Conservation (phyloP, 2,329 filamentous ascomycete species). For the Orbilia javanica region DNA sequence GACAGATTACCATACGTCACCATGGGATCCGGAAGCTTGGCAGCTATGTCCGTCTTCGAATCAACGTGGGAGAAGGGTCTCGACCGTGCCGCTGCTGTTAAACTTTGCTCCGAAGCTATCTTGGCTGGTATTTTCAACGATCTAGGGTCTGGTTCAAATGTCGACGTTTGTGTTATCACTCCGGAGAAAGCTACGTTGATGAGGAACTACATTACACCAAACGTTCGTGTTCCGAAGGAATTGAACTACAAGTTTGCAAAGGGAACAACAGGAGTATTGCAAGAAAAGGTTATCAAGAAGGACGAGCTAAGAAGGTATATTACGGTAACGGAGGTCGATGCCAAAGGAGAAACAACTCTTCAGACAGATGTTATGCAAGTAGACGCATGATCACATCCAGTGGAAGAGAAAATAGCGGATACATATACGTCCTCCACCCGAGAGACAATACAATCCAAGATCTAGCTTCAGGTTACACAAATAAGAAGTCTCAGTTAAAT, state of each 20-base stretch:
- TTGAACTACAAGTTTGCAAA: conserved; percentile 90
- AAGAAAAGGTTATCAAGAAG: conserved; percentile 95
- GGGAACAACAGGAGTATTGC: conserved; percentile 94
- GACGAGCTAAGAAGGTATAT: conserved; percentile 95
- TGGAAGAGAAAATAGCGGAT: background rate
- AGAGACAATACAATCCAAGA: background rate
- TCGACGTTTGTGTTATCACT: conserved; percentile 96
- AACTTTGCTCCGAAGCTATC: conserved; percentile 86
- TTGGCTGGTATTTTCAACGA: conserved; percentile 99
- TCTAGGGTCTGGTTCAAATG: conserved; percentile 94
- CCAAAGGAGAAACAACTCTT: conserved; percentile 72
- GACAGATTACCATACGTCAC: conserved; percentile 99
- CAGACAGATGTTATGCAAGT: conserved; percentile 72
- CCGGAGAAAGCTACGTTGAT: conserved; percentile 89
- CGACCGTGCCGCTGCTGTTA: conserved; percentile 82
- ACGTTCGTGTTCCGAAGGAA: conserved; percentile 89
- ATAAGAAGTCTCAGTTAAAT: conserved; percentile 15
- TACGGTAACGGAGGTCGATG: conserved; percentile 85
- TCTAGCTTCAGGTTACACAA: conserved; percentile 3
- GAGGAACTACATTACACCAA: conserved; percentile 93
- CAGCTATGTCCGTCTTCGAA: conserved; percentile 98
- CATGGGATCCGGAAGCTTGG: conserved; percentile 95
- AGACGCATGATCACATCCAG: conserved; percentile 68
- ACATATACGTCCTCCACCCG: background rate
- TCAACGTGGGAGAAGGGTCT: conserved; percentile 88